Evolutionary conservation across 352 stramenopile species (phyloP), one percentile per base, ranked within the genome.

Genomic region (Aphanomyces invadans): DNA sequence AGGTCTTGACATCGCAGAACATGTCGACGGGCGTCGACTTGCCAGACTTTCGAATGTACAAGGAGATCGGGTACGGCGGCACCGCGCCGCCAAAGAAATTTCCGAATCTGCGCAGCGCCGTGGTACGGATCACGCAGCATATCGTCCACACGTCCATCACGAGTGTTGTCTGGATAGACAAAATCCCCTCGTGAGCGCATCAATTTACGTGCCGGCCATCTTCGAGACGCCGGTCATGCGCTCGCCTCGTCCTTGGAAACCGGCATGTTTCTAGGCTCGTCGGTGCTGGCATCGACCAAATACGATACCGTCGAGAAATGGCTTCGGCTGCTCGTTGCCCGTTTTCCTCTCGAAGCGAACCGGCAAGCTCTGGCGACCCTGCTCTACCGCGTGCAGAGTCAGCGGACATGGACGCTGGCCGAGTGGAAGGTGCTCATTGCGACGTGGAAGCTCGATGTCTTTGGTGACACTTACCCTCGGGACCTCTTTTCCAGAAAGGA

Each of bases 341-440:
- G 77, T 0, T 94, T 94, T 66, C 83, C 86, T 1, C 70, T 92
- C 31, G 71, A 87, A 61, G 70, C 73, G 45, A 94, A 94, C 53
- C 77, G 80, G 38, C 61, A 67, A 0, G 77, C 73, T 17, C 76
- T 93, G n/a, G 55, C 62, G 3, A 72, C 70, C 33, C 68, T 93
- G 2, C 67, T 71, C 0, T 66, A 74, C 7, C 66, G 67, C 0
- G 78, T 86, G 57, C 70, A 76, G 48, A 71, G 69, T n/a, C 73
- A 71, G 12, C 73, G 71, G 15, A 68, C 66, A 9, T 93, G 85
- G 85, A 71, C 74, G 29, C 68, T 79, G 53, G 70, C 68, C 0
- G 79, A 84, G 57, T 93, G 85, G 85, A 74, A 76, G 12, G 62
- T 71, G 21, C 54, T 89, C 29, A n/a, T 93, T n/a, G 70, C 64